Conservation (phyloP, 78 protist genomes). For the Dictyostelium brefeldianum region DNA sequence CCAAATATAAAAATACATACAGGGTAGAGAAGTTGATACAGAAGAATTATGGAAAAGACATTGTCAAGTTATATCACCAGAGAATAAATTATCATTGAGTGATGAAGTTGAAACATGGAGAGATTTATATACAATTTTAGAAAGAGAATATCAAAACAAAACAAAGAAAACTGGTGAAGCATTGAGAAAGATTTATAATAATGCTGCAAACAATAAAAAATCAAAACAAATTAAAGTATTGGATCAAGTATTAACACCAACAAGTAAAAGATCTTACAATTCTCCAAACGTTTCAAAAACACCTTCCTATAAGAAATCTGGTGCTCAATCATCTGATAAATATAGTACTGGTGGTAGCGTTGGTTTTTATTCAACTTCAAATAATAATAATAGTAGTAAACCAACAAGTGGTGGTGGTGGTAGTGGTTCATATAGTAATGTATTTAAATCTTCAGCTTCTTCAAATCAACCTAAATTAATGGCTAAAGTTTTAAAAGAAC, state of each 20-base stretch:
- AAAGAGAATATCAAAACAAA: conserved; percentile 7
- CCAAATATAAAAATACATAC: not conserved
- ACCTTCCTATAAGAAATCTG: not conserved
- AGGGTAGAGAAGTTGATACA: conserved; percentile 31
- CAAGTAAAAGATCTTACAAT: not conserved
- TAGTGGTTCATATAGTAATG: not conserved
- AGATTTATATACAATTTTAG: conserved; percentile 5
- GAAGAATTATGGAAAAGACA: conserved; percentile 49
- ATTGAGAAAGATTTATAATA: conserved; percentile 16
- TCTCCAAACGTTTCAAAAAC: not conserved
- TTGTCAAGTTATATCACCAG: conserved; percentile 20
- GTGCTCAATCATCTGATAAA: not conserved
- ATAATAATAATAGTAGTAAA: not conserved
- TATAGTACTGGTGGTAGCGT: not conserved
- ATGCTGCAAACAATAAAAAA: conserved; percentile 19
- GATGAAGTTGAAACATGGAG: conserved; percentile 20
- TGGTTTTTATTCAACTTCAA: not conserved
- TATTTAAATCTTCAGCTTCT: not conserved
- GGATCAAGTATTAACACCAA: not conserved
- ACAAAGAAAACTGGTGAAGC: conserved; percentile 19
- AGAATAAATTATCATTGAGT: not conserved
- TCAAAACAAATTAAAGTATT: conserved; percentile 45
- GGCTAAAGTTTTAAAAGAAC: conserved; percentile 40
- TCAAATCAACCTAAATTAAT: conserved; percentile 41
- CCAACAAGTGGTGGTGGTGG: not conserved